Conservation (phyloP, 2,329 filamentous ascomycete species). For the Lachnellula willkommii region DNA sequence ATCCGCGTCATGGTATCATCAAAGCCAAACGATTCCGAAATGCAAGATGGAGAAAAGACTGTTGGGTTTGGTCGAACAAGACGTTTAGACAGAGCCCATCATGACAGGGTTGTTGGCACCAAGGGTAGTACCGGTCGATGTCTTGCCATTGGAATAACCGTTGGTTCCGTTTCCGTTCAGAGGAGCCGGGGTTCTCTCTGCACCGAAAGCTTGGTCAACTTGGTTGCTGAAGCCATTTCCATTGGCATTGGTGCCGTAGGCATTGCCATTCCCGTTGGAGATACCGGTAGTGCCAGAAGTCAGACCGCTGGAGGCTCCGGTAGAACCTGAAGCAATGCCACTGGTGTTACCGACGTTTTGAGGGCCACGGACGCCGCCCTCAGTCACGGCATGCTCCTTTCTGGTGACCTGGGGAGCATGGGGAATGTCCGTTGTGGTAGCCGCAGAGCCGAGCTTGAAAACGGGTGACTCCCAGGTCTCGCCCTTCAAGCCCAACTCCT, state of each 20-base stretch:
- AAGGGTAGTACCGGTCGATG: conserved; percentile 16
- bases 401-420: conserved; percentile 46
- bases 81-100: conserved; percentile 14
- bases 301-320: conserved; percentile 31
- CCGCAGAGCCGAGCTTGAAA: conserved; percentile 78
- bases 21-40: not conserved
- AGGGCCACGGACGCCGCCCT: conserved; percentile 23
- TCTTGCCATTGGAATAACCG: conserved; percentile 4
- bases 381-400: conserved; percentile 39
- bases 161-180: conserved; percentile 3
- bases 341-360: conserved; percentile 23
- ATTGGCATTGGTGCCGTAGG: no score
- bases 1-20: conserved; percentile 9
- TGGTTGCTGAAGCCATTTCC: conserved; percentile 20
- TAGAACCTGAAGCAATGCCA: not conserved
- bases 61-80: not conserved
- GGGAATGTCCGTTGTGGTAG: conserved; percentile 68
- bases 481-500: conserved; percentile 78
- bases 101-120: conserved; percentile 24
- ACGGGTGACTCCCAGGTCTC: conserved; percentile 93
- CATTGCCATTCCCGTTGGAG: not conserved
- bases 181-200: not conserved
- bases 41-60: not conserved
- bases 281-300: conserved; percentile 50
- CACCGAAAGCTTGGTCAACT: conserved; percentile 26